Conservation (phyloP, 2,329 filamentous ascomycete genomes). For the Didymella lethalis region DNA sequence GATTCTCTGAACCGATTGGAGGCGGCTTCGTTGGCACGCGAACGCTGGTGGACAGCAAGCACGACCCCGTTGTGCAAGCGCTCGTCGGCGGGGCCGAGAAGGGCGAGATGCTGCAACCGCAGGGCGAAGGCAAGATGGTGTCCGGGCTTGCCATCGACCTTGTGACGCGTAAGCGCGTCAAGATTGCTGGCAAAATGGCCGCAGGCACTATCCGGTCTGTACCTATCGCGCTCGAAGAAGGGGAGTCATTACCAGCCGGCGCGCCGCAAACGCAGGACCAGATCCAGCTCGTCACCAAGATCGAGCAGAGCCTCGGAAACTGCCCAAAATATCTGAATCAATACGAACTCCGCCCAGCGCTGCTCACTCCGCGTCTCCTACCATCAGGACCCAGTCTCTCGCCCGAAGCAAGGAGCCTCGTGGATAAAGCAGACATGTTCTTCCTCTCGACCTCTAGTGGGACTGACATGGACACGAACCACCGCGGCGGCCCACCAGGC, state of each 20-base stretch:
- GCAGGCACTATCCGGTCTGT: slow-evolving; percentile 64
- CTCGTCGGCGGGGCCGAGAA: slow-evolving; percentile 47
- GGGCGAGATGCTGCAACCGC: slow-evolving; percentile 6
- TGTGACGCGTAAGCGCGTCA: slow-evolving; percentile 73
- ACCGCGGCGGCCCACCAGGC: slow-evolving; percentile 76
- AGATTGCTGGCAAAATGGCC: slow-evolving; percentile 74
- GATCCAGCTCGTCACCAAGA: slow-evolving; percentile 69
- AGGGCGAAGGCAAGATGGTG: slow-evolving; percentile 59
- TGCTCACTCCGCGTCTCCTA: slow-evolving; percentile 62
- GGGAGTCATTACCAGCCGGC: slow-evolving; percentile 16
- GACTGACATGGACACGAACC: slow-evolving; percentile 81
- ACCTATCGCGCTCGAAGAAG: slow-evolving; percentile 40
- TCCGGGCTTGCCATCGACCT: slow-evolving; percentile 70
- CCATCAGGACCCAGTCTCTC: slow-evolving; percentile 60
- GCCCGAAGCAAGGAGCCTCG: slow-evolving; percentile 63
- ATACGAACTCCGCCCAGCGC: slow-evolving; percentile 66
- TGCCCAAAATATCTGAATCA: slow-evolving; percentile 89
- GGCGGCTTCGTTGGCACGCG: slow-evolving; percentile 70
- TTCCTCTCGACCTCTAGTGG: slow-evolving; percentile 74
- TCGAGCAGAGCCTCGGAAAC: slow-evolving; percentile 78
- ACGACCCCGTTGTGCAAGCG: slow-evolving; percentile 75
- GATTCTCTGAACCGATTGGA: slow-evolving; percentile 71
- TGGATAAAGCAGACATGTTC: slow-evolving; percentile 74
- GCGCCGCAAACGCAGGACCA: slow-evolving; percentile 40
- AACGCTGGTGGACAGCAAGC: slow-evolving; percentile 64